Evolutionary conservation across 2,329 filamentous ascomycete genomes (phyloP), one percentile per base, ranked within the genome.

Genomic region (Fusarium metavorans): DNA sequence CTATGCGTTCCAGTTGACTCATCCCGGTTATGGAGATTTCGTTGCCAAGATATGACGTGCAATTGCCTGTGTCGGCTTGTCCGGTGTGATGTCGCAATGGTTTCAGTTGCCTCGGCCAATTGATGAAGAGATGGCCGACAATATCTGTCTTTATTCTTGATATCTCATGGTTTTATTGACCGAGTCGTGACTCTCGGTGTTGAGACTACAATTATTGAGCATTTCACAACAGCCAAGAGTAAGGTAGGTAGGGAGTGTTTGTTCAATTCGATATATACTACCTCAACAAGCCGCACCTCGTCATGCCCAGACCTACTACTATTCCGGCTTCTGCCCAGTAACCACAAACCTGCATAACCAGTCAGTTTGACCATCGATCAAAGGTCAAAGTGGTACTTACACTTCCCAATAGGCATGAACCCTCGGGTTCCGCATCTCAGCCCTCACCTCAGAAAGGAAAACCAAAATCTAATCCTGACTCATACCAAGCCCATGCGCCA

Each of bases 241-340:
- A 2, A 35, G 34, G 34, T 35, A 6, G 34, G 34, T 14, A 14
- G 13, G 13, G 14, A 43, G n/a, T 11, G 6, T 43, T 20, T 45
- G 14, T 23, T 9, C 20, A 4, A 45, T 2, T 14, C 23, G 20
- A 45, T 23, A 23, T 45, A 23, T 23, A 14, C 6, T 4, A 7
- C 14, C 7, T 2, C 11, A 8, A 45, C 4, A 16, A 45, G 2
- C 20, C 3, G 5, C 13, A 9, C 20, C 3, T 23, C 41, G 11
- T 14, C n/a, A 45, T 32, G 10, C 4, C 27, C 9, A 8, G 27
- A 18, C 5, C 10, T 41, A 30, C 10, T 41, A 30, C 18, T 41
- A 30, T n/a, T 45, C n/a, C 0, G 71, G 67, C 25, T 71, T 74
- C 37, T 74, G 71, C 2, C 72, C 72, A 25, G 61, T 45, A 45